These are phyloP conservation scores for Metschnikowia lachancei DNA, from an alignment of 805 yeast species.

Conservation along the genomic window DNA sequence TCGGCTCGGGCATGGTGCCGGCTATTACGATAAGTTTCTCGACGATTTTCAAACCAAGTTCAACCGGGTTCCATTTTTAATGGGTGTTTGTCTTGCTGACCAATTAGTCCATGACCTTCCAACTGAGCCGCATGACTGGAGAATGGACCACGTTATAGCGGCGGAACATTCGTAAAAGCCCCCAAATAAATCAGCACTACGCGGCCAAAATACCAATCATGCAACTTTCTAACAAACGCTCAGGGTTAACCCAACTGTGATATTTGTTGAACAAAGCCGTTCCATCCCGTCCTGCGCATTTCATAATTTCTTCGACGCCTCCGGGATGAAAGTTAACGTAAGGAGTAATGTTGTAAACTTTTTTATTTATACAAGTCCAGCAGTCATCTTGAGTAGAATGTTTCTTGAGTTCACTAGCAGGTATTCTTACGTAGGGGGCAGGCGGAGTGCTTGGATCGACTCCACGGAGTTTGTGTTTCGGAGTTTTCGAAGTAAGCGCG, in stretches of 20 bases:
- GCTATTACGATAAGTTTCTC: slow-evolving; percentile 74
- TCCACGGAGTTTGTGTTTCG: slow-evolving; percentile 52
- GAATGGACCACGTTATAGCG: slow-evolving; percentile 53
- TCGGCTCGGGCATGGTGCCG: slow-evolving; percentile 90
- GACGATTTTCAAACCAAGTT: slow-evolving; percentile 19
- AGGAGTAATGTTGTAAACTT: slow-evolving; percentile 82
- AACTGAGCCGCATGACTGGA: slow-evolving; percentile 61
- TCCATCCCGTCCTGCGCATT: slow-evolving; percentile 82
- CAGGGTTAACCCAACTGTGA: slow-evolving; percentile 75
- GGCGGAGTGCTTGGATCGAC: slow-evolving; percentile 54
- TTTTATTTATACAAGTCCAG: slow-evolving; percentile 81
- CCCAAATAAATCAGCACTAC: neutral
- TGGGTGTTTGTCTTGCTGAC: slow-evolving; percentile 66
- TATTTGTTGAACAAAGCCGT: slow-evolving; percentile 71
- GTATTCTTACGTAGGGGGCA: slow-evolving; percentile 44
- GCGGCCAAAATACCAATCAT: slow-evolving; percentile 54
- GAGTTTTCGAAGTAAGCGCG: slow-evolving; percentile 41
- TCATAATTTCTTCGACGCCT: slow-evolving; percentile 73
- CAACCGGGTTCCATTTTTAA: slow-evolving; percentile 37
- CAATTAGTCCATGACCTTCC: slow-evolving; percentile 59
- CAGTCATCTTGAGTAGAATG: slow-evolving; percentile 68
- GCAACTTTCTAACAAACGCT: slow-evolving; percentile 75
- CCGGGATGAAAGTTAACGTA: slow-evolving; percentile 92
- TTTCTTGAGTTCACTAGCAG: slow-evolving; percentile 53
- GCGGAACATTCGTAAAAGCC: slow-evolving; percentile 17